Evolutionary conservation across 1,284 basidiomycete genomes (phyloP), one percentile per base, ranked within the genome.

Genomic region (Trichosporon coremiiforme): DNA sequence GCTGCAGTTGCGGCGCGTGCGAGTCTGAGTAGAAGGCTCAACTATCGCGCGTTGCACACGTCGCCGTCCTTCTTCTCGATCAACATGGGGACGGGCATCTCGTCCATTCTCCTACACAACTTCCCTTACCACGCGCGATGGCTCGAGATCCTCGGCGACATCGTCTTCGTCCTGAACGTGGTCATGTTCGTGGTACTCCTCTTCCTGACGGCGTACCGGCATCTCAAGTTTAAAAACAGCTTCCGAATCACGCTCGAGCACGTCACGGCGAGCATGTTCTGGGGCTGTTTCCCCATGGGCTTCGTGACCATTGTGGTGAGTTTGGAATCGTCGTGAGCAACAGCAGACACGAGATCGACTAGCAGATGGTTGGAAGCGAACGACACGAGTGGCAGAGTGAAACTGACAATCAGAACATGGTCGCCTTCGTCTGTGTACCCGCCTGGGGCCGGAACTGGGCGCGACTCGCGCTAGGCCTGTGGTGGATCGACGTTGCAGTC

Each of bases 231-330:
- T 79, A 88, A 88, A 0, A 84, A 86, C 15, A 80, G 89, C 38
- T 90, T 90, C 86, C 70, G 55, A 9, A 79, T 86, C 4, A 87
- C 90, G 82, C 76, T 90, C 25, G 84, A 80, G 17, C 88, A 93
- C 77, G 88, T 89, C 4, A 83, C 85, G 0, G 88, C 89, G 66
- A 89, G 90, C 72, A 84, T 93, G 66, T 93, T 88, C 77, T 85
- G 89, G 35, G 89, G 89, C 12, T 88, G 87, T 29, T 87, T 90
- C 68, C 88, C 90, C 0, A 92, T 93, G 90, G 90, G 88, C 4
- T 85, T 87, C 13, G 86, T 87, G 0, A 92, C 91, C 0, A 83
- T 92, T 38, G 85, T 92, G 69, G 80, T 79, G 66, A 74, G 80
- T 78, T 25, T 25, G 25, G 25, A 25, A 25, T 25, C 25, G 25